phyloP scores from a whole-genome alignment of 805 yeast species.

The Teunomyces kruisii region DNA sequence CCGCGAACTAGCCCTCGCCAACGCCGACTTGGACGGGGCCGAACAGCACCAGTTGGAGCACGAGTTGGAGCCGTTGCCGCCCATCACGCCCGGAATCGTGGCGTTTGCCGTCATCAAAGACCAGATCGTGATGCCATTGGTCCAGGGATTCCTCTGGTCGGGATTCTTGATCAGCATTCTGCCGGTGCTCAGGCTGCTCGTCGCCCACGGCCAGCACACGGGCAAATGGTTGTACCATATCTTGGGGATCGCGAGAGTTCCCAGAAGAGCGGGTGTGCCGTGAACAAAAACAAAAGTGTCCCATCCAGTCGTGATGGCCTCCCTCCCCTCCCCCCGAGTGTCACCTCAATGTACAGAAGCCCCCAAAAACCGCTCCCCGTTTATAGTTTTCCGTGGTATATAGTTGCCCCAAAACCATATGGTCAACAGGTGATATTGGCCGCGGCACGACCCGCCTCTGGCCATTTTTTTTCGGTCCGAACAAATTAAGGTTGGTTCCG shows the following conservation, averaged over 20 bases:
- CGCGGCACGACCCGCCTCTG: too few species aligned
- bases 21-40: slow-evolving; percentile 9
- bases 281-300: too few species aligned
- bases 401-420: too few species aligned
- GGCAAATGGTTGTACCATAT: slow-evolving; percentile 25
- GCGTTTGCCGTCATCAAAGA: slow-evolving; percentile 51
- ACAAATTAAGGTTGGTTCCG: too few species aligned
- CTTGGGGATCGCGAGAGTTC: slow-evolving; percentile 14
- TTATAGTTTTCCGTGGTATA: too few species aligned
- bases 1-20: slow-evolving; percentile 10
- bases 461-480: too few species aligned
- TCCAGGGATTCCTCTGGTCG: slow-evolving; percentile 52
- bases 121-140: slow-evolving; percentile 51
- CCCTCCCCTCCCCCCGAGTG: too few species aligned
- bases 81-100: slow-evolving; percentile 46
- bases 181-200: slow-evolving; percentile 33
- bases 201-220: slow-evolving; percentile 24
- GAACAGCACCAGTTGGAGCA: slow-evolving; percentile 14
- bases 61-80: slow-evolving; percentile 27
- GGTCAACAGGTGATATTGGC: too few species aligned
- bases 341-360: too few species aligned
- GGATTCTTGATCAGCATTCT: slow-evolving; percentile 35
- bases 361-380: too few species aligned
- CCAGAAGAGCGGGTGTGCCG: not conserved
- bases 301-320: too few species aligned